phyloP scores from a whole-genome alignment of 2,329 filamentous ascomycete genomes.

The Botrytis medusae region DNA sequence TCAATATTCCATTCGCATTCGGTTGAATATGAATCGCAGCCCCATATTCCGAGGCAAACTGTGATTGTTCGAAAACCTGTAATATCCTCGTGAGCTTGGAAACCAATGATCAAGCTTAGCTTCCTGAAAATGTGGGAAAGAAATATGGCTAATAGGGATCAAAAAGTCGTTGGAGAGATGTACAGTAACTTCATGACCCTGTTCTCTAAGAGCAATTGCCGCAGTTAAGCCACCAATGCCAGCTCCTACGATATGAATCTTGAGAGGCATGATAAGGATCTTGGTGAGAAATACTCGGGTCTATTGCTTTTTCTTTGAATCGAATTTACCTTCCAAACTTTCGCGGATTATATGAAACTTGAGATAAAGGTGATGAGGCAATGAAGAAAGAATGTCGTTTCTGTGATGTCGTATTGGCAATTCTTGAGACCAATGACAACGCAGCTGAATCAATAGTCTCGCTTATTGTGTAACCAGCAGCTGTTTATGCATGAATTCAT shows the following conservation, averaged over 20 bases:
- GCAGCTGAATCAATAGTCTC: not conserved
- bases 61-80: conserved; percentile 56
- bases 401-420: not conserved
- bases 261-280: not conserved
- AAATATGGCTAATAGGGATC: not conserved
- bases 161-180: not conserved
- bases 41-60: conserved; percentile 55
- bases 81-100: not conserved
- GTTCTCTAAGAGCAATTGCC: conserved; percentile 59
- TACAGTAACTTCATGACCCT: conserved; percentile 44
- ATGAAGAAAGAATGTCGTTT: not conserved
- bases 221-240: conserved; percentile 62
- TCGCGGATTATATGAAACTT: no score
- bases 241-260: conserved; percentile 52
- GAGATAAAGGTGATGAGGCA: not conserved
- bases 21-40: conserved; percentile 63
- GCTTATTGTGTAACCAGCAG: not conserved
- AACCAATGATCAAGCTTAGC: not conserved
- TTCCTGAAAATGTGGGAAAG: not conserved
- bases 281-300: not conserved
- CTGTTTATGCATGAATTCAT: not conserved
- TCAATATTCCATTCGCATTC: conserved; percentile 59
- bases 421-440: not conserved
- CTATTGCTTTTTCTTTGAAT: not conserved
- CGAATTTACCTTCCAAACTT: not conserved